Evolutionary conservation across 257 asterid species (phyloP).

Genomic region (Cinchona pubescens): DNA sequence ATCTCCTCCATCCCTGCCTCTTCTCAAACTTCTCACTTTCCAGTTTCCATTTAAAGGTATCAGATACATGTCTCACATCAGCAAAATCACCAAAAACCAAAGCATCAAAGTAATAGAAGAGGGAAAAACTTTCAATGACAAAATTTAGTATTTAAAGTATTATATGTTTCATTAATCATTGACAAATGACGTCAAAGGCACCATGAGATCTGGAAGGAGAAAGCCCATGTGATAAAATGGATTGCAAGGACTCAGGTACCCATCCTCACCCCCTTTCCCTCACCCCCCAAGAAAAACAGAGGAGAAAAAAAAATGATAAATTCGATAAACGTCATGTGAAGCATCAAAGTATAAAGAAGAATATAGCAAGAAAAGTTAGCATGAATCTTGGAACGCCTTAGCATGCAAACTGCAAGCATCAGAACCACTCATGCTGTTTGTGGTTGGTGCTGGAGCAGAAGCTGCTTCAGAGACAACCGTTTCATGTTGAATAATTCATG

Average conservation of each 20-base stretch:
- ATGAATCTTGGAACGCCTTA: conserved; percentile 75
- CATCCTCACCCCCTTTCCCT: not conserved
- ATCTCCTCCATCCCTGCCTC: not conserved
- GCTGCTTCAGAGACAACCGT: conserved; percentile 44
- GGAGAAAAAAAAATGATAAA: not conserved
- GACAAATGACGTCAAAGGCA: not conserved
- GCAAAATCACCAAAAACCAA: not conserved
- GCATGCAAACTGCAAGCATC: conserved; percentile 61
- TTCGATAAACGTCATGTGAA: not conserved
- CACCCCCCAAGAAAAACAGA: not conserved
- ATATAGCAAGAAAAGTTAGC: not conserved
- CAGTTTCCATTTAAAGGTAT: not conserved
- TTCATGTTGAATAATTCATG: conserved; percentile 73
- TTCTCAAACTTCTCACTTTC: not conserved
- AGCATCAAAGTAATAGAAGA: not conserved
- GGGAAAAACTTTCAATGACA: not conserved
- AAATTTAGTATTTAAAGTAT: not conserved
- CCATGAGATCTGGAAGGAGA: not conserved
- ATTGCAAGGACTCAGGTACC: not conserved
- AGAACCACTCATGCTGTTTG: conserved; percentile 38
- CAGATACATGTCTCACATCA: not conserved
- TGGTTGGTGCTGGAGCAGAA: conserved; percentile 42
- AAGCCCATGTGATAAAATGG: not conserved
- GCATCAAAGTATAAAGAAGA: not conserved
- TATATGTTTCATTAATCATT: not conserved